phyloP scores from a whole-genome alignment of 495 filamentous ascomycete genomes.

The Penicillium angulare region DNA sequence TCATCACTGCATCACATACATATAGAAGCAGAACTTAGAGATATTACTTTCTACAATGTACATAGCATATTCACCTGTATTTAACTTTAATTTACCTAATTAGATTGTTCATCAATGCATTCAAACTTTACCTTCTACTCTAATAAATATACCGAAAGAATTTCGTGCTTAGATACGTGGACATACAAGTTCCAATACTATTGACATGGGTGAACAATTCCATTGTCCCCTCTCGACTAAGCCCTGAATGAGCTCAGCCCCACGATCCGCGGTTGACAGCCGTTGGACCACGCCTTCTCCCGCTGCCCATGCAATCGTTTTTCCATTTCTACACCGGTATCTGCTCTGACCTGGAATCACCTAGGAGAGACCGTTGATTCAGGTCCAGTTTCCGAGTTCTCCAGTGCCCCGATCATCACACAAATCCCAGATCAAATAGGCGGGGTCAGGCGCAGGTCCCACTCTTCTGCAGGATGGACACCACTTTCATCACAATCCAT shows the following conservation, averaged over 20 bases:
- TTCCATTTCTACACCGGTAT: neutral
- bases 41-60: conserved; percentile 25
- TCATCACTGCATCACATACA: neutral
- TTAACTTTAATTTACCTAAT: conserved; percentile 8
- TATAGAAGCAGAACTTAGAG: neutral
- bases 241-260: too few species aligned
- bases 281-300: conserved; percentile 8
- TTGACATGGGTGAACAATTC: too few species aligned
- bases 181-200: too few species aligned
- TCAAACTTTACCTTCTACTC: too few species aligned
- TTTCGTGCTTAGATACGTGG: too few species aligned
- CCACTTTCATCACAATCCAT: conserved; percentile 92
- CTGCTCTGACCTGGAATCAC: neutral
- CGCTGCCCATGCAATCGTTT: conserved; percentile 8
- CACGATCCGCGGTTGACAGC: conserved; percentile 20
- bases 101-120: neutral
- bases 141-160: neutral
- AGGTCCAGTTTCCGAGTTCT: too few species aligned
- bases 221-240: neutral
- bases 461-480: conserved; percentile 62
- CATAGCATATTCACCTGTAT: conserved; percentile 6
- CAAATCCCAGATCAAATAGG: neutral
- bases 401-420: neutral
- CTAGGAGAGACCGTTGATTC: too few species aligned
- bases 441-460: conserved; percentile 16